Percentiles rank a stretch among this genome's conserved stretches.
Evolutionary conservation across 2,329 filamentous ascomycete species (phyloP).

Genomic region (Curvularia spicifera): DNA sequence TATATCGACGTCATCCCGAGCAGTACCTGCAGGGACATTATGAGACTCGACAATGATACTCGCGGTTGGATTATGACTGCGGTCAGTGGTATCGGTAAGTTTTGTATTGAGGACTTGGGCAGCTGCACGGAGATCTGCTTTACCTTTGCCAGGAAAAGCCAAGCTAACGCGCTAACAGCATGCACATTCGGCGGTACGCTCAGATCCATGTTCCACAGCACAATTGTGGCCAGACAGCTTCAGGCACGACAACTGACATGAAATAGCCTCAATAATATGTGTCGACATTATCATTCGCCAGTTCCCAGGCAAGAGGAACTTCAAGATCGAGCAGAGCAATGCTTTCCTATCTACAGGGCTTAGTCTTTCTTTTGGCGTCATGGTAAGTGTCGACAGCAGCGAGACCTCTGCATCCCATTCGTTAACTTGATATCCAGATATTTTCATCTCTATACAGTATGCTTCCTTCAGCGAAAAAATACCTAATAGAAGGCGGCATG

Average conservation of each 20-base stretch:
- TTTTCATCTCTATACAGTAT: conserved; percentile 94
- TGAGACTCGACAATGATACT: conserved; percentile 65
- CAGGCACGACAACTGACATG: conserved; percentile 35
- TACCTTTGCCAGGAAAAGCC: neutral
- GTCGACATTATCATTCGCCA: conserved; percentile 78
- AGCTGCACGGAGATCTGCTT: neutral
- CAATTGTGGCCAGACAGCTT: neutral
- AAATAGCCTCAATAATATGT: conserved; percentile 78
- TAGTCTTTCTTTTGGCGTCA: conserved; percentile 93
- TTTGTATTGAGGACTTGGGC: conserved; percentile 1
- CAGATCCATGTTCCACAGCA: neutral
- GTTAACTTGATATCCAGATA: conserved; percentile 63
- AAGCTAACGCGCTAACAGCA: conserved; percentile 37
- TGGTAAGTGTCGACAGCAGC: conserved; percentile 65
- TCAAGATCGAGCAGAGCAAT: conserved; percentile 89
- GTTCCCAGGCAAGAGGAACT: conserved; percentile 75
- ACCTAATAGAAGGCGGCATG: conserved; percentile 73
- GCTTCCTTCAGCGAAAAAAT: conserved; percentile 83
- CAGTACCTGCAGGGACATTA: conserved; percentile 19
- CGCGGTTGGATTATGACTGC: conserved; percentile 91
- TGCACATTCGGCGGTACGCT: conserved; percentile 48
- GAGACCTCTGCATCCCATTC: neutral
- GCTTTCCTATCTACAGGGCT: conserved; percentile 85
- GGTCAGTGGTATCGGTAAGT: conserved; percentile 76
- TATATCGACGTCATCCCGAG: conserved; percentile 32